phyloP scores from a whole-genome alignment of 176 grass and related monocot genomes.

The Bromus sterilis region DNA sequence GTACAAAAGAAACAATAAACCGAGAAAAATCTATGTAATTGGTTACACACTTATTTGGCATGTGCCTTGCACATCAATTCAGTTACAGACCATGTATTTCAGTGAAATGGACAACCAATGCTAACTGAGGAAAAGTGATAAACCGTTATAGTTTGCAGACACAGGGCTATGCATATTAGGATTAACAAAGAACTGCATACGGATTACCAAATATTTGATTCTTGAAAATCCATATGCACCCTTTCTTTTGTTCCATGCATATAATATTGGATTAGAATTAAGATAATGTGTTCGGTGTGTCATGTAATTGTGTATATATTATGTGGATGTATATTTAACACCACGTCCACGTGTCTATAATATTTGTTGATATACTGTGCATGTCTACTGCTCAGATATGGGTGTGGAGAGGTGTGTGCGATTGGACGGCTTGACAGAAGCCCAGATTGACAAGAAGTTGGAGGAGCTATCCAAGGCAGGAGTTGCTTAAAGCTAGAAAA shows the following conservation, averaged over 20 bases:
- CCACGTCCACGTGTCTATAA: background rate
- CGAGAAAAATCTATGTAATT: background rate
- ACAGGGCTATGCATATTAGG: background rate
- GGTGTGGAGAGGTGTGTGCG: conserved; percentile 62
- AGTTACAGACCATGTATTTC: background rate
- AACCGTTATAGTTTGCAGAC: background rate
- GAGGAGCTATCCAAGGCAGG: conserved; percentile 53
- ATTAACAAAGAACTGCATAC: background rate
- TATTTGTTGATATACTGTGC: background rate
- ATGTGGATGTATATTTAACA: background rate
- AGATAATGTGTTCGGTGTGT: background rate
- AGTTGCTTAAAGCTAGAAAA: conserved; percentile 1
- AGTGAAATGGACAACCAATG: background rate
- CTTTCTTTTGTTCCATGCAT: background rate
- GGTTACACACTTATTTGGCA: background rate
- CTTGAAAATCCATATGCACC: background rate
- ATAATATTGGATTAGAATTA: background rate
- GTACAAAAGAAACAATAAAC: background rate
- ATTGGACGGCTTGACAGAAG: conserved; percentile 58
- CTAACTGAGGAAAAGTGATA: background rate
- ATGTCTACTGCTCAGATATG: conserved; percentile 37
- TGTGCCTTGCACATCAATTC: background rate
- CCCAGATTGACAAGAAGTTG: conserved; percentile 60
- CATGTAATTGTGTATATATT: background rate
- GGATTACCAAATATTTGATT: background rate